phyloP scores from a whole-genome alignment of 2,329 filamentous ascomycete genomes.

The Alternaria ethzedia region DNA sequence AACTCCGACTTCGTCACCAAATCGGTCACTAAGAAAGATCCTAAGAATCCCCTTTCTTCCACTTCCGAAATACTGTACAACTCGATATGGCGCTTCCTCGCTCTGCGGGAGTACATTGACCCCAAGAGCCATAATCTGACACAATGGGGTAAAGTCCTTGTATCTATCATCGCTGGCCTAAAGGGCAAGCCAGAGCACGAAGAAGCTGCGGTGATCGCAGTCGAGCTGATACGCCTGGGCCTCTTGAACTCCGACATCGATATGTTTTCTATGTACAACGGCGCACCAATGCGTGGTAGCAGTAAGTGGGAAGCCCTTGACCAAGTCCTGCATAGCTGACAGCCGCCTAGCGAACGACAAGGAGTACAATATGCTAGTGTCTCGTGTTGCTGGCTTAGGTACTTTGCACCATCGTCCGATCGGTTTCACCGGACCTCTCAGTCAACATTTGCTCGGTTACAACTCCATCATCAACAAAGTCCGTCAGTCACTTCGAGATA shows the following conservation, averaged over 20 bases:
- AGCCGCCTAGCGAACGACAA: slow-evolving; percentile 70
- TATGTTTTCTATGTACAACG: slow-evolving; percentile 64
- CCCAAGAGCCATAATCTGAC: slow-evolving; percentile 76
- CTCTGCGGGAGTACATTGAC: slow-evolving; percentile 85
- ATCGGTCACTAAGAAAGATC: slow-evolving; percentile 66
- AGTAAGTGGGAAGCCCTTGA: slow-evolving; percentile 28
- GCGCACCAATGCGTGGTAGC: slow-evolving; percentile 64
- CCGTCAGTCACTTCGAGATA: slow-evolving; percentile 77
- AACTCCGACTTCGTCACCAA: slow-evolving; percentile 72
- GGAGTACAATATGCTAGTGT: slow-evolving; percentile 79
- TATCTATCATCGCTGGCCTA: slow-evolving; percentile 70
- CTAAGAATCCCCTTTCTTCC: slow-evolving; percentile 58
- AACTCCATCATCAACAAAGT: slow-evolving; percentile 82
- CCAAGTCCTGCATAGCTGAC: slow-evolving; percentile 16
- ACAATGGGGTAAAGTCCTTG: slow-evolving; percentile 77
- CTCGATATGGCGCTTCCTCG: slow-evolving; percentile 85
- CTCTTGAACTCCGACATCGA: slow-evolving; percentile 73
- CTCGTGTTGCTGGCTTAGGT: slow-evolving; percentile 82
- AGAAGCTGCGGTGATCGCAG: slow-evolving; percentile 80
- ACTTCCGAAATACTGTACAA: slow-evolving; percentile 76
- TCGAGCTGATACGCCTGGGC: slow-evolving; percentile 82
- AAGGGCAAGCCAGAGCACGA: slow-evolving; percentile 66
- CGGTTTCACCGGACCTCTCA: slow-evolving; percentile 93
- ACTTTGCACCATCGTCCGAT: slow-evolving; percentile 82
- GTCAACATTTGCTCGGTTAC: slow-evolving; percentile 86